phyloP scores from a whole-genome alignment of 257 asterid genomes.

The Marsdenia floribunda region DNA sequence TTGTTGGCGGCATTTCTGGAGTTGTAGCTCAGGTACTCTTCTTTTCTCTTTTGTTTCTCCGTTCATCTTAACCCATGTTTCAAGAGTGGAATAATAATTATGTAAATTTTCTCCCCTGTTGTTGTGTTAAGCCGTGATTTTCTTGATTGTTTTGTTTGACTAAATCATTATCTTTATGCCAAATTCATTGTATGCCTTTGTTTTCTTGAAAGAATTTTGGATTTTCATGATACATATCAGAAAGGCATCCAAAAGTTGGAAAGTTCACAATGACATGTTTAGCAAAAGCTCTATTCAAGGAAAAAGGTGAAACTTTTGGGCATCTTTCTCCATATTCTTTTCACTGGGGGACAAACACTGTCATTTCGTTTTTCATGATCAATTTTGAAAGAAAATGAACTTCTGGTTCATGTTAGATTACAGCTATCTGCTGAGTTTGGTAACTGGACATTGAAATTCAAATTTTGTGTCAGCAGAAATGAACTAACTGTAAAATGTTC shows the following conservation, averaged over 20 bases:
- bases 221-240: neutral
- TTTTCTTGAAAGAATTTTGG: neutral
- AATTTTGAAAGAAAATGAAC: neutral
- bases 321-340: neutral
- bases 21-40: slow-evolving; percentile 75
- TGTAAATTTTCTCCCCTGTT: neutral
- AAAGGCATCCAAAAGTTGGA: neutral
- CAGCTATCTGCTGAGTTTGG: neutral
- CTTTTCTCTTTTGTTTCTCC: neutral
- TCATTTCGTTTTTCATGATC: neutral
- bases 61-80: neutral
- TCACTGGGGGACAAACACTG: neutral
- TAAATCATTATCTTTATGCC: neutral
- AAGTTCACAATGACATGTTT: neutral
- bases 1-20: slow-evolving; percentile 73
- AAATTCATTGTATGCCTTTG: neutral
- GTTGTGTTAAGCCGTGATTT: neutral
- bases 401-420: neutral
- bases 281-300: neutral
- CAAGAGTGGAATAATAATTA: neutral
- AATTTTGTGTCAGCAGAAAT: neutral
- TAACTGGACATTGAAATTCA: neutral
- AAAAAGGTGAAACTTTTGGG: neutral
- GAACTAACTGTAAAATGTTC: neutral
- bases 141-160: neutral